phyloP scores from a whole-genome alignment of 2,329 filamentous ascomycete genomes.

The Pseudogymnoascus sp. region DNA sequence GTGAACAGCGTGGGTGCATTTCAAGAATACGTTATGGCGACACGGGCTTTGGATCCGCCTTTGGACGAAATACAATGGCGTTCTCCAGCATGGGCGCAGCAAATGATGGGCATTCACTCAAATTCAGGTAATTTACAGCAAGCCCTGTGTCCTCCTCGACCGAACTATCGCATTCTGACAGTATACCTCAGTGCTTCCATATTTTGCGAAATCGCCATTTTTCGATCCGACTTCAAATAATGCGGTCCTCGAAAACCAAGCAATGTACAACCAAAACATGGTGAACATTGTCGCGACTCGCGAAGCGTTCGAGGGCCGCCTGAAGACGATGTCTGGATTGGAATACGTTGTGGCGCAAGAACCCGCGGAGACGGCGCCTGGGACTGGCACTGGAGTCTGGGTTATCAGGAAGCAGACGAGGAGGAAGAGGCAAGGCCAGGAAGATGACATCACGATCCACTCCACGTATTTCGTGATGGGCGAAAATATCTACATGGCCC shows the following conservation, averaged over 20 bases:
- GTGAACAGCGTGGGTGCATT: not conserved
- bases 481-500: slow-evolving; percentile 62
- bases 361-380: slow-evolving; percentile 55
- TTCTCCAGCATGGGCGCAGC: slow-evolving; percentile 42
- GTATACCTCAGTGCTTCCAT: slow-evolving; percentile 47
- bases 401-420: slow-evolving; percentile 63
- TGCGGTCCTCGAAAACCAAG: slow-evolving; percentile 55
- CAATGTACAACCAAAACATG: slow-evolving; percentile 55
- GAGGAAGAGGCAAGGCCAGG: slow-evolving; percentile 47
- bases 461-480: slow-evolving; percentile 59
- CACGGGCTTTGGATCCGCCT: slow-evolving; percentile 36
- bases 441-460: slow-evolving; percentile 55
- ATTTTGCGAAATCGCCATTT: slow-evolving; percentile 62
- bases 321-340: slow-evolving; percentile 58
- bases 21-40: not conserved
- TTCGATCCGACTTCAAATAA: slow-evolving; percentile 65
- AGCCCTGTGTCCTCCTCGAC: not conserved
- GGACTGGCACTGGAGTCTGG: slow-evolving; percentile 59
- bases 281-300: slow-evolving; percentile 51
- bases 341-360: slow-evolving; percentile 63
- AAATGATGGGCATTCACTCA: slow-evolving; percentile 52
- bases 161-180: not conserved
- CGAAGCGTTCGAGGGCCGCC: slow-evolving; percentile 55
- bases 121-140: slow-evolving; percentile 34
- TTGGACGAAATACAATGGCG: slow-evolving; percentile 65